Evolutionary conservation across 2,329 filamentous ascomycete species (phyloP).

Genomic region (Fusarium compactum): DNA sequence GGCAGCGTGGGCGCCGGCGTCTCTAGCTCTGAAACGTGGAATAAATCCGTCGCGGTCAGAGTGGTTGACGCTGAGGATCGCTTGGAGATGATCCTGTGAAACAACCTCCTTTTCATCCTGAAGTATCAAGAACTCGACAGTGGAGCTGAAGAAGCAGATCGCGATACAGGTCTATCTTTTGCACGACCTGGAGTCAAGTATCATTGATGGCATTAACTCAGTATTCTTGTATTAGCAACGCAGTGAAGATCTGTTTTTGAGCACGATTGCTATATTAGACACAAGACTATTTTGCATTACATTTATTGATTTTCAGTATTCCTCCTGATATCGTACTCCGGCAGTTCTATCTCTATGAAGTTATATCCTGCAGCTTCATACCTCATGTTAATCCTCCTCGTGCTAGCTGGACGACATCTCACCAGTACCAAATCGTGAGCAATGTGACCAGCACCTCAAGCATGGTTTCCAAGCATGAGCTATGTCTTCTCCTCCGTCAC

Average conservation of each 20-base stretch:
- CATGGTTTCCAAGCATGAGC: neutral
- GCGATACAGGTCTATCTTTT: neutral
- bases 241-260: neutral
- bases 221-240: neutral
- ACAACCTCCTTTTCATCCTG: too few relatives aligned
- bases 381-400: conserved; percentile 19
- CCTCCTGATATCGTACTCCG: conserved; percentile 7
- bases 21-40: neutral
- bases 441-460: conserved; percentile 11
- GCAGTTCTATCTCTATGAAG: conserved; percentile 41
- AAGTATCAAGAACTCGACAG: neutral
- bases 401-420: conserved; percentile 1
- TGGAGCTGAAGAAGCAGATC: neutral
- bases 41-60: neutral
- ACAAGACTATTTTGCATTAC: conserved; percentile 19
- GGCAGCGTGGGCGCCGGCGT: neutral
- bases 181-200: neutral
- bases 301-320: conserved; percentile 13
- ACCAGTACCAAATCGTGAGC: conserved; percentile 8
- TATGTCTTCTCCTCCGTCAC: conserved; percentile 8
- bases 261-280: neutral
- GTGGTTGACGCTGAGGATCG: neutral
- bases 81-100: conserved; percentile 3
- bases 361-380: conserved; percentile 44
- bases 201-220: neutral